Conservation (phyloP, 2,329 filamentous ascomycete genomes). For the Achaetomium macrosporum region DNA sequence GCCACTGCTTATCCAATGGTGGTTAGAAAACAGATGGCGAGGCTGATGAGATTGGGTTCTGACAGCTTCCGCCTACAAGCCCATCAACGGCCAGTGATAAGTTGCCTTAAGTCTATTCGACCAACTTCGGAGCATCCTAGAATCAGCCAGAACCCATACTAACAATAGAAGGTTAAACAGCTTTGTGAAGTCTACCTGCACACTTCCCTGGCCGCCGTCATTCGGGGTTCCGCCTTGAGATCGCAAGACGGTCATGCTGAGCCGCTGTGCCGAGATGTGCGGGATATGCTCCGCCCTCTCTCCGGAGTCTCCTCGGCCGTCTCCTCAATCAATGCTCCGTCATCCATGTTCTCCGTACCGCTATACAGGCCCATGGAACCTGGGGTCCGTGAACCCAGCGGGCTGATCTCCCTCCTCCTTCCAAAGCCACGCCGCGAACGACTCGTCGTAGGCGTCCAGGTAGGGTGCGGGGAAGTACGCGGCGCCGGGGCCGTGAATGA, state of each 20-base stretch:
- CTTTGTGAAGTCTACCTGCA: background rate
- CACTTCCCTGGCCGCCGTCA: background rate
- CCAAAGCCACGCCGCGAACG: constrained; percentile 16
- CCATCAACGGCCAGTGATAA: no score
- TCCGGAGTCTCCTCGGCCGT: constrained; percentile 17
- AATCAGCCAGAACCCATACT: background rate
- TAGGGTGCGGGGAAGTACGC: constrained; percentile 17
- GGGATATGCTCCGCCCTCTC: background rate
- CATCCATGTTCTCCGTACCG: constrained; percentile 44
- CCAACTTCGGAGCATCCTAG: no score
- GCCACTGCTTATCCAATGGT: no score
- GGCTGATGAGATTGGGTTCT: no score
- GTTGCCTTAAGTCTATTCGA: no score
- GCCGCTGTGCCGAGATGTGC: background rate
- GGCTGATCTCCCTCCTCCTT: constrained; percentile 30
- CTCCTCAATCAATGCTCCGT: constrained; percentile 33
- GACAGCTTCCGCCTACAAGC: no score
- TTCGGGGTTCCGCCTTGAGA: background rate
- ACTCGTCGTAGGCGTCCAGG: constrained; percentile 21
- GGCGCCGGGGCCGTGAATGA: constrained; percentile 40
- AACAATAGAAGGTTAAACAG: background rate
- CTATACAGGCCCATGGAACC: constrained; percentile 44
- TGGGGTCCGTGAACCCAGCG: constrained; percentile 35
- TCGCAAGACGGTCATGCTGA: background rate
- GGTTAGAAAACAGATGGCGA: no score